Base-by-base conservation (phyloP, 1,284 basidiomycete genomes). In the Cutaneotrichosporon sp. region DNA sequence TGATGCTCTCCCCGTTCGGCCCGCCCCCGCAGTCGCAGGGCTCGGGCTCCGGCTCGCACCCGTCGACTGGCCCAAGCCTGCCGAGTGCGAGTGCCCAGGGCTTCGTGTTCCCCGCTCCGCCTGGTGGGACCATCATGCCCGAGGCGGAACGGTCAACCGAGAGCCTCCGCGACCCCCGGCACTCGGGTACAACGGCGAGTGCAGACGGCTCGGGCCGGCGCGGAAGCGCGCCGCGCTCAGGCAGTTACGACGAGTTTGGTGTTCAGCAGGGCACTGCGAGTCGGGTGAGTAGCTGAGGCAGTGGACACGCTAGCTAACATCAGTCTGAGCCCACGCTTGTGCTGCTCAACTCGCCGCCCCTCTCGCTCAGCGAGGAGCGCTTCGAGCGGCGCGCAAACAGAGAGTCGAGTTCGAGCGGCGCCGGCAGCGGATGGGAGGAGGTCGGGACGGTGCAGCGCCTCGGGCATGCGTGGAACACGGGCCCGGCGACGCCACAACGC, bases 1-100 rank as follows among this genome's bases (percentile, higher is more conserved):
- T 64, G 63, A 64, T 64, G 63, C 36, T 64, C 27, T 59, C 56
- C 9, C 63, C 63, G 1, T 64, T 64, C 20, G 63, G 63, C 13
- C 43, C 59, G 14, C 36, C 31, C 2, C 46, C 24, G 9, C 5
- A 9, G 14, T n/a, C 52, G 25, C 47, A 33, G 24, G 24, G 43
- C 18, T 49, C 58, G n/a, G 43, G 43, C 4, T 34, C 54, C n/a
- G 18, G 25, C 20, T 47, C 54, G 38, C 29, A 43, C 18, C 22
- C 38, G 8, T 43, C 24, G 16, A 31, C 38, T 31, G 27, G 38
- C 42, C 9, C 24, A 6, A 31, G 45, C 33, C 27, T 29, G 31
- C 45, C 43, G 29, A 56, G 43, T 9, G 22, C 42, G 27, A 55
- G 42, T 18, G 24, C 29, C 9, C 45, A 46, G 29, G 46, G 31